These are phyloP conservation scores for Globisporangium cylindrosporum DNA, from an alignment of 352 stramenopile species.

Conservation along the genomic window DNA sequence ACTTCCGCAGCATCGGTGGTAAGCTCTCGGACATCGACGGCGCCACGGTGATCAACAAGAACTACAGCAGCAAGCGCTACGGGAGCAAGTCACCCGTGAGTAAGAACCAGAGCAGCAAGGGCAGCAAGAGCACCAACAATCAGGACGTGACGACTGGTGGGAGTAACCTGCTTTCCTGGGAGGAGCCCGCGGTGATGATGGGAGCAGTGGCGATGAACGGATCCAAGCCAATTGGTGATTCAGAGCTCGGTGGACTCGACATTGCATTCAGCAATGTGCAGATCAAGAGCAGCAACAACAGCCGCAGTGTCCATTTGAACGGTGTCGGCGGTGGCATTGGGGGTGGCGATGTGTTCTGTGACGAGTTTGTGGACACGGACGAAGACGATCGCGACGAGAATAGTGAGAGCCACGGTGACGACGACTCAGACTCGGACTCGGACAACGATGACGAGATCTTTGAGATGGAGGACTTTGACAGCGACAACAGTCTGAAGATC, in stretches of 20 bases:
- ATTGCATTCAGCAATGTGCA: slow-evolving; percentile 19
- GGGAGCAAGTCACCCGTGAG: slow-evolving; percentile 2
- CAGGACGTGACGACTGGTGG: slow-evolving; percentile 14
- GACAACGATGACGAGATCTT: slow-evolving; percentile 65
- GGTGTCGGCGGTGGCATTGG: not conserved
- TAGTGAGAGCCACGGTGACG: slow-evolving; percentile 21
- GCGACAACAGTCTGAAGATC: slow-evolving; percentile 15
- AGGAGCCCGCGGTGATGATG: slow-evolving; percentile 57
- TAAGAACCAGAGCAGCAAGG: not conserved
- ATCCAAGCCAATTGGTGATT: not conserved
- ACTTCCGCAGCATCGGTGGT: not conserved
- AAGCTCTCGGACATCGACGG: slow-evolving; percentile 21
- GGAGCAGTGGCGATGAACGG: slow-evolving; percentile 1
- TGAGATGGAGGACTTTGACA: slow-evolving; percentile 70
- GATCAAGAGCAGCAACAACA: slow-evolving; percentile 27
- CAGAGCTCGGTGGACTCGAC: slow-evolving; percentile 8
- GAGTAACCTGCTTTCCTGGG: slow-evolving; percentile 53
- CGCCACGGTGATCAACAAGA: not conserved
- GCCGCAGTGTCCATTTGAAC: not conserved
- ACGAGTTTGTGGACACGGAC: slow-evolving; percentile 36
- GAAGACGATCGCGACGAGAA: slow-evolving; percentile 19
- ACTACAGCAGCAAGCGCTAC: not conserved
- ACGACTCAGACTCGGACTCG: slow-evolving; percentile 25
- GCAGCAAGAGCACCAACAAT: slow-evolving; percentile 2
- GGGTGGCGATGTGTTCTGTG: slow-evolving; percentile 11